Conservation (phyloP, 208 protist genomes). For the Porcisia deanei region DNA sequence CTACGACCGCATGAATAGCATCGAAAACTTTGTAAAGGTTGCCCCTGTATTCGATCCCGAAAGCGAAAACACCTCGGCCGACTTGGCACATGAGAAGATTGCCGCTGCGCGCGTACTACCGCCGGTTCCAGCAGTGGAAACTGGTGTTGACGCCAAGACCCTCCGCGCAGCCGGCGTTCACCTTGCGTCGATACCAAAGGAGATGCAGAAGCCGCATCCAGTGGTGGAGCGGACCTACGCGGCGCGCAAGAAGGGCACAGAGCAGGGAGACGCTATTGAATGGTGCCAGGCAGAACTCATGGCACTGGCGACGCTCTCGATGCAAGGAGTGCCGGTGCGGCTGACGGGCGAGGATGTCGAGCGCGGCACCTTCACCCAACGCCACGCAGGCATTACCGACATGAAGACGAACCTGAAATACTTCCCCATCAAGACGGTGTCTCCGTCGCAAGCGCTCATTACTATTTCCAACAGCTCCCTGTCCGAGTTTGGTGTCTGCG, state of each 20-base stretch:
- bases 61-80: conserved; percentile 69
- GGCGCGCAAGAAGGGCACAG: conserved; percentile 82
- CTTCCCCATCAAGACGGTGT: conserved; percentile 75
- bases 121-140: conserved; percentile 56
- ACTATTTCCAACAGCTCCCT: conserved; percentile 96
- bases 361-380: conserved; percentile 98
- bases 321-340: conserved; percentile 94
- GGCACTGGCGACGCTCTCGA: conserved; percentile 93
- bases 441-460: conserved; percentile 82
- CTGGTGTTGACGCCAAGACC: conserved; percentile 64
- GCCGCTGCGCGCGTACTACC: conserved; percentile 23
- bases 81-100: conserved; percentile 50
- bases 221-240: conserved; percentile 92
- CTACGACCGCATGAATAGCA: conserved; percentile 76
- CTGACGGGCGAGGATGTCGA: conserved; percentile 97
- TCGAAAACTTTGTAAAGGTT: conserved; percentile 86
- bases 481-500: conserved; percentile 96
- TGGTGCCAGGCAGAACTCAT: conserved; percentile 96
- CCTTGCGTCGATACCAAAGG: conserved; percentile 86
- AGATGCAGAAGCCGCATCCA: conserved; percentile 85
- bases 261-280: conserved; percentile 88
- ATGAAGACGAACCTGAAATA: conserved; percentile 91
- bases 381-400: conserved; percentile 96
- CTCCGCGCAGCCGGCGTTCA: conserved; percentile 73
- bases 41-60: conserved; percentile 71